Percentiles rank a stretch among this genome's conserved stretches.
Evolutionary conservation across 192 early-diverging fungal genomes (phyloP).

Genomic region (Coemansia sp.): DNA sequence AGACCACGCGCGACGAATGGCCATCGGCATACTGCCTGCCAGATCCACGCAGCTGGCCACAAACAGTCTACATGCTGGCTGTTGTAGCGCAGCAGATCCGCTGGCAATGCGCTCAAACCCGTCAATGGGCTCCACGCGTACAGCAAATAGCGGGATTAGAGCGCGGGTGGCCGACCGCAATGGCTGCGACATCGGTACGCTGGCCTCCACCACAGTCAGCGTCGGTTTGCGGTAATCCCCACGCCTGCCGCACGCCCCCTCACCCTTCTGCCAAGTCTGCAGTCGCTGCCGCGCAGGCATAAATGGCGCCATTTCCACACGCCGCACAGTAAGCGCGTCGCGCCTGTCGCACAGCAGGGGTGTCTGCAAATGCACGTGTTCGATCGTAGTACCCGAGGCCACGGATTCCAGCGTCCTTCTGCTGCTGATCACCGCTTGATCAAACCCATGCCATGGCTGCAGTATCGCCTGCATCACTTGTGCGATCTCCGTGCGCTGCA

Average conservation of each 20-base stretch:
- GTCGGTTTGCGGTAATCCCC: slow-evolving; percentile 34
- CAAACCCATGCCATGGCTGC: slow-evolving; percentile 23
- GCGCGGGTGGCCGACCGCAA: slow-evolving; percentile 27
- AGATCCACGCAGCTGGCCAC: slow-evolving; percentile 43
- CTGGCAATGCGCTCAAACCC: slow-evolving; percentile 37
- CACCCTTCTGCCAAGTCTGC: slow-evolving; percentile 29
- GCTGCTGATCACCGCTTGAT: slow-evolving; percentile 23
- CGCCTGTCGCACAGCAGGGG: slow-evolving; percentile 36
- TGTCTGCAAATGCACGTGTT: slow-evolving; percentile 18
- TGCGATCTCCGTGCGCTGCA: slow-evolving; percentile 22
- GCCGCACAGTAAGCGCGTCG: slow-evolving; percentile 37
- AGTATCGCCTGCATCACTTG: slow-evolving; percentile 14
- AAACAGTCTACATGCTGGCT: slow-evolving; percentile 37
- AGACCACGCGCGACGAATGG: slow-evolving; percentile 36
- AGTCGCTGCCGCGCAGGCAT: slow-evolving; percentile 35
- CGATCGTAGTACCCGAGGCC: slow-evolving; percentile 16
- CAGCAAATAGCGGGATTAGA: slow-evolving; percentile 25
- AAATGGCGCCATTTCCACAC: slow-evolving; percentile 18
- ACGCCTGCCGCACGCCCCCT: slow-evolving; percentile 1
- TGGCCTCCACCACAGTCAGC: slow-evolving; percentile 44
- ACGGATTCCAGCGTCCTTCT: slow-evolving; percentile 30
- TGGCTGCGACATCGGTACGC: slow-evolving; percentile 51
- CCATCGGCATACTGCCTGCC: slow-evolving; percentile 40
- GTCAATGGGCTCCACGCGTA: slow-evolving; percentile 50
- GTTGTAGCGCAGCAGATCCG: slow-evolving; percentile 9